Conservation (phyloP, 331 rosid species). For the Rosa hybrid region DNA sequence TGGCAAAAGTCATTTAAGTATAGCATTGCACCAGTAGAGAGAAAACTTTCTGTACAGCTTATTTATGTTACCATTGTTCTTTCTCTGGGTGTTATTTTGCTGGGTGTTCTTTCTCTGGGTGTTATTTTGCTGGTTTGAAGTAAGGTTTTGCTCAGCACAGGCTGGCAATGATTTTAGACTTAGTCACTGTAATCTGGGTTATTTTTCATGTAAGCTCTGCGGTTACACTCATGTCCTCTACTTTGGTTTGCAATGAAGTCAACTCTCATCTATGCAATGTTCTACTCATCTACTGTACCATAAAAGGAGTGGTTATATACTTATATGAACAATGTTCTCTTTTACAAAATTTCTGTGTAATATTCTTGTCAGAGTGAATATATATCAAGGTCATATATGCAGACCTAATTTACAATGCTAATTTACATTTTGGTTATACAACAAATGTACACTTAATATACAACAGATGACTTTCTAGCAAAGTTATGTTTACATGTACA, state of each 20-base stretch:
- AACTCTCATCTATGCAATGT: no score
- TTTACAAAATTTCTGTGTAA: neutral
- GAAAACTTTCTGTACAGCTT: neutral
- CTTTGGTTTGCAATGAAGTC: neutral
- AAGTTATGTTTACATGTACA: no score
- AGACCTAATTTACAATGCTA: neutral
- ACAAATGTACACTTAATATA: neutral
- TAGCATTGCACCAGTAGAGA: neutral
- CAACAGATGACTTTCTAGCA: no score
- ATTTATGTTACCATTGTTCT: neutral
- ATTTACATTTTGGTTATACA: neutral
- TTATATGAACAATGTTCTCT: neutral
- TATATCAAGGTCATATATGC: neutral
- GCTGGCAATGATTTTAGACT: no score
- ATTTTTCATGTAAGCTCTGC: neutral
- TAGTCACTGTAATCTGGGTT: neutral
- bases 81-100: neutral
- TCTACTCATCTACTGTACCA: neutral
- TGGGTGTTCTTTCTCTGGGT: neutral
- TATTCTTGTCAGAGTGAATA: neutral
- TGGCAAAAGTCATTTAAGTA: neutral
- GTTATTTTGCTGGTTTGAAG: neutral
- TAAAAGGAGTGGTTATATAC: neutral
- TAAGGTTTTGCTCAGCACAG: neutral
- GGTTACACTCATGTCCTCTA: neutral